Evolutionary conservation across 768 basidiomycete species (phyloP), one percentile per base, ranked within the genome.

Genomic region (Stropharia rugosoannulata): DNA sequence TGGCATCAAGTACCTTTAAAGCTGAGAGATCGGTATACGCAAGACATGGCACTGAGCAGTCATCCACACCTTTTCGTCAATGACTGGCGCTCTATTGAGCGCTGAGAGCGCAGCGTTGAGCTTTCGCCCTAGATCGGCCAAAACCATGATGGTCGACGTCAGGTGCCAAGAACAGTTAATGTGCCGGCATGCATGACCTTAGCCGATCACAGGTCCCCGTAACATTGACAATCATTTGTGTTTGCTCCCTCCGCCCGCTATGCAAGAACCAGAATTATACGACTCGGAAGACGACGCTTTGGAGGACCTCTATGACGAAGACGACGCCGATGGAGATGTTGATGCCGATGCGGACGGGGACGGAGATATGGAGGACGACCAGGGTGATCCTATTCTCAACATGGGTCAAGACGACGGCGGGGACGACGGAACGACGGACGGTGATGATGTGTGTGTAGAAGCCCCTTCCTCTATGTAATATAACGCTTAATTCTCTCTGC

Each of bases 71-170:
- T 93, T 91, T 69, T 98, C 96, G 66, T 98, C 95, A 42, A 98
- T 83, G 49, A 96, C 79, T 0, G 94, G 81, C 4, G 89, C 89
- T 62, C 89, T 84, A 64, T 88, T 91, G 57, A 98, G 85, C 36
- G 95, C 91, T 13, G 90, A 89, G 49, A 99, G 82, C 48, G 97
- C 96, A 56, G 90, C 86, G 73, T 97, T 97, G 71, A 99, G 89
- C 66, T 87, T 90, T 59, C 90, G 84, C 58, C 96, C 97, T 54
- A 99, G 80, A 79, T 98, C 97, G 62, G 92, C 90, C 65, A 99
- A 81, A 68, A 99, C 97, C 97, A 98, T 97, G 29, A 32, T 32
- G 68, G 62, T 67, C 64, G 64, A 59, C 43, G 57, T 54, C 43
- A 52, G 60, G 58, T 61, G 55, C 55, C 57, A 60, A 65, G 64